Percentiles rank a stretch among this genome's conserved stretches.
These are phyloP conservation scores for Incumbomyces delicatus DNA, from an alignment of 2,329 filamentous ascomycete genomes.

Conservation along the genomic window DNA sequence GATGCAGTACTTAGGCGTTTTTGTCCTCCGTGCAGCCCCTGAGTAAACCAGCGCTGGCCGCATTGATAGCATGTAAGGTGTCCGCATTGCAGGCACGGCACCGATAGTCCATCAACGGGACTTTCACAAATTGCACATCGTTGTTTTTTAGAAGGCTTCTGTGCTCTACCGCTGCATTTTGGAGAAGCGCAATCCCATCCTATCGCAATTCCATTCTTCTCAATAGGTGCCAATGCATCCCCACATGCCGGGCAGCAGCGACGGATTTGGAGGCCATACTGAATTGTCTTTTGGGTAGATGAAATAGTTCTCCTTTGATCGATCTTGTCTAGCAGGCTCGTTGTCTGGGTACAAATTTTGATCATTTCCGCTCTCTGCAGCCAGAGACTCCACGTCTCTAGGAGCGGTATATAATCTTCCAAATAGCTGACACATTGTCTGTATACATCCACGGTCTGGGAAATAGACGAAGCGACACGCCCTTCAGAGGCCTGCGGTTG, in stretches of 20 bases:
- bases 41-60: conserved; percentile 33
- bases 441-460: conserved; percentile 42
- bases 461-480: conserved; percentile 34
- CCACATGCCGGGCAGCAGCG: conserved; percentile 35
- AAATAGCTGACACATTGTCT: conserved; percentile 45
- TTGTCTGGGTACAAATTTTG: conserved; percentile 39
- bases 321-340: conserved; percentile 1
- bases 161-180: conserved; percentile 26
- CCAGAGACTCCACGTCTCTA: conserved; percentile 49
- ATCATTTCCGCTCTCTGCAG: conserved; percentile 48
- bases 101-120: conserved; percentile 34
- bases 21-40: no score
- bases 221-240: conserved; percentile 17
- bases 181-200: conserved; percentile 19
- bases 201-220: conserved; percentile 19
- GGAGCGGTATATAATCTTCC: conserved; percentile 46
- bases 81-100: conserved; percentile 39
- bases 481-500: conserved; percentile 43
- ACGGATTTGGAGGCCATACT: conserved; percentile 32
- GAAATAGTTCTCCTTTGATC: neutral
- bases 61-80: conserved; percentile 39
- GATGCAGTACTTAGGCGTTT: no score
- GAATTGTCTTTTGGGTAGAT: neutral
- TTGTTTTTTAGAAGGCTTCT: conserved; percentile 24
- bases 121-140: conserved; percentile 37